Percentiles rank a stretch among this genome's conserved stretches.
phyloP scores from a whole-genome alignment of 2,329 filamentous ascomycete species.

The Helminthosporium solani region DNA sequence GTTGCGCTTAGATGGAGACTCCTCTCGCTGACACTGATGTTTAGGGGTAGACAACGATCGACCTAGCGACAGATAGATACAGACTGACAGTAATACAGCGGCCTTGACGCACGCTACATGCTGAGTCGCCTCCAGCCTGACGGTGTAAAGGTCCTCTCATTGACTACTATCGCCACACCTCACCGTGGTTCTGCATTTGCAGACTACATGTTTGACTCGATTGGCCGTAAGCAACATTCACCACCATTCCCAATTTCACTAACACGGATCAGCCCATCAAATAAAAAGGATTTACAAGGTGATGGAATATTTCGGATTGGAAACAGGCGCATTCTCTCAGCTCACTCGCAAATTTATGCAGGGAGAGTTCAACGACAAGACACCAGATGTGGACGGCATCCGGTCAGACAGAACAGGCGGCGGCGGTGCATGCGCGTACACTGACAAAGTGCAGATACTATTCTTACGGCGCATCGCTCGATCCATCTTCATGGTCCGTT shows the following conservation, averaged over 20 bases:
- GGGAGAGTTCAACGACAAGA: slow-evolving; percentile 60
- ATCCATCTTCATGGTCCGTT: slow-evolving; percentile 57
- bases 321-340: slow-evolving; percentile 63
- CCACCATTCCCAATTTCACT: slow-evolving; percentile 12
- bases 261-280: slow-evolving; percentile 40
- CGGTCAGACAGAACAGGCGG: slow-evolving; percentile 8
- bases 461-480: slow-evolving; percentile 62
- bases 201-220: slow-evolving; percentile 60
- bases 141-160: slow-evolving; percentile 73
- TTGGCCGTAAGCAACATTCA: slow-evolving; percentile 49
- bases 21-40: slow-evolving; percentile 17
- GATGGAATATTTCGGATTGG: slow-evolving; percentile 56
- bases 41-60: slow-evolving; percentile 38
- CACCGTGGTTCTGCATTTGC: slow-evolving; percentile 63
- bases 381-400: slow-evolving; percentile 56
- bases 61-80: not conserved
- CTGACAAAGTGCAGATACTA: slow-evolving; percentile 49
- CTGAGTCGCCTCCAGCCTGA: slow-evolving; percentile 58
- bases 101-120: slow-evolving; percentile 65
- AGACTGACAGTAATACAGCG: slow-evolving; percentile 45
- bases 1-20: not conserved
- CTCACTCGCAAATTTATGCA: slow-evolving; percentile 60
- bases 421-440: slow-evolving; percentile 6
- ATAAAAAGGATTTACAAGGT: slow-evolving; percentile 58
- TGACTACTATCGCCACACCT: slow-evolving; percentile 64